phyloP scores from a whole-genome alignment of 257 asterid genomes.

The Osmanthus fragrans region DNA sequence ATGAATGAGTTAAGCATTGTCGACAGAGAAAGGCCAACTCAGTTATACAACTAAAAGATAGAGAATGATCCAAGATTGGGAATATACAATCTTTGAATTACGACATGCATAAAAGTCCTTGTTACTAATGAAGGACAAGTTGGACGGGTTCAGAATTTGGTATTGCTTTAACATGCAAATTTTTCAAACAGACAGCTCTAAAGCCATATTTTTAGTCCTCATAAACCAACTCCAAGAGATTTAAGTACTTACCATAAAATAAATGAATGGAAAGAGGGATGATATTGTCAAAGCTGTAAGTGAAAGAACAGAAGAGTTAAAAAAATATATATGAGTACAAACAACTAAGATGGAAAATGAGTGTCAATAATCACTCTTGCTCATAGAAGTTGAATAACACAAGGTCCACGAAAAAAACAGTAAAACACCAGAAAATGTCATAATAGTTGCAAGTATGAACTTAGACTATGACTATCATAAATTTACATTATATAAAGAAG shows the following conservation, averaged over 20 bases:
- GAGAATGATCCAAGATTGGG: too few relatives aligned
- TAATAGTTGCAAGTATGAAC: too few relatives aligned
- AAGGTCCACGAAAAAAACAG: neutral
- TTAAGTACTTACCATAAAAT: constrained; percentile 62
- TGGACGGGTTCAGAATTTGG: too few relatives aligned
- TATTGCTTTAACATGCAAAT: too few relatives aligned
- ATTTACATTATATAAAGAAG: too few relatives aligned
- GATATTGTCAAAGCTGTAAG: constrained; percentile 68
- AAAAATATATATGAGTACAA: neutral
- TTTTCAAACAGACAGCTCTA: neutral
- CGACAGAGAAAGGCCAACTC: neutral
- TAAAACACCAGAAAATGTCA: too few relatives aligned
- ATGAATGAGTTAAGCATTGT: too few relatives aligned
- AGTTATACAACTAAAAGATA: too few relatives aligned
- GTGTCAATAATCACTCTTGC: neutral
- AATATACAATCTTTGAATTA: neutral
- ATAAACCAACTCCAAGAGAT: constrained; percentile 5
- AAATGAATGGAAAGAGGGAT: constrained; percentile 77
- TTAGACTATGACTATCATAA: too few relatives aligned
- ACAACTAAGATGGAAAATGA: neutral
- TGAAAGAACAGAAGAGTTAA: neutral
- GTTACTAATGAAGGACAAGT: too few relatives aligned
- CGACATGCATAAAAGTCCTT: too few relatives aligned
- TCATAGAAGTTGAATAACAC: neutral
- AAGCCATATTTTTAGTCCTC: neutral